phyloP scores from a whole-genome alignment of 1,139 yeast genomes.

The Saccharomyces hybrid region DNA sequence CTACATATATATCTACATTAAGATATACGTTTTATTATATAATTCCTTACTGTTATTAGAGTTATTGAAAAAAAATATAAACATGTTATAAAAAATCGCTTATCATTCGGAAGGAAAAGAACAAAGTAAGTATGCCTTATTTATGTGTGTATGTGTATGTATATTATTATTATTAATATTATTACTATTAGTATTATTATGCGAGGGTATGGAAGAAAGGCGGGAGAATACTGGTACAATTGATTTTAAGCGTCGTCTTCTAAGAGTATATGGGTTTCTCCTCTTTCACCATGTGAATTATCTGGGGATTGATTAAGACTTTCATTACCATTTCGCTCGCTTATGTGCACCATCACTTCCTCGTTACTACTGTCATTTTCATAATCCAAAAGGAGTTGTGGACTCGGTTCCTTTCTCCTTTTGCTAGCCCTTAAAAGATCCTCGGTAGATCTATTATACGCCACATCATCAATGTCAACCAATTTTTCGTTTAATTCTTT shows the following conservation, averaged over 20 bases:
- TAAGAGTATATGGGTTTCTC: not conserved
- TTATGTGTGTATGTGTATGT: not conserved
- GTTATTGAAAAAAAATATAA: not conserved
- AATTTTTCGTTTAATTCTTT: slow-evolving; percentile 10
- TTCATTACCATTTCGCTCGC: too few relatives aligned
- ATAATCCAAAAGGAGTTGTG: not conserved
- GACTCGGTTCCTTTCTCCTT: not conserved
- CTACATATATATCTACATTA: not conserved
- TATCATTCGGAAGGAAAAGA: not conserved
- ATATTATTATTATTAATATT: not conserved
- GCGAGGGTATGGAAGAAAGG: not conserved
- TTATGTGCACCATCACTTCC: too few relatives aligned
- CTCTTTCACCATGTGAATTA: not conserved
- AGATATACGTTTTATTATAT: not conserved
- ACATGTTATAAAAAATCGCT: not conserved
- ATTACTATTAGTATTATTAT: not conserved
- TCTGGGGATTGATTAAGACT: not conserved
- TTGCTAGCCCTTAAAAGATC: not conserved
- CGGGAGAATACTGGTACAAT: too few relatives aligned
- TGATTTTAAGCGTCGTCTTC: not conserved
- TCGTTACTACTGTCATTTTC: not conserved
- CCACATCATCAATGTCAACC: not conserved
- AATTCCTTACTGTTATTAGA: not conserved
- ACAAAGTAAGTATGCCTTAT: not conserved
- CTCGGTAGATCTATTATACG: not conserved